phyloP scores from a whole-genome alignment of 306 rosid genomes.

The Alnus glutinosa region DNA sequence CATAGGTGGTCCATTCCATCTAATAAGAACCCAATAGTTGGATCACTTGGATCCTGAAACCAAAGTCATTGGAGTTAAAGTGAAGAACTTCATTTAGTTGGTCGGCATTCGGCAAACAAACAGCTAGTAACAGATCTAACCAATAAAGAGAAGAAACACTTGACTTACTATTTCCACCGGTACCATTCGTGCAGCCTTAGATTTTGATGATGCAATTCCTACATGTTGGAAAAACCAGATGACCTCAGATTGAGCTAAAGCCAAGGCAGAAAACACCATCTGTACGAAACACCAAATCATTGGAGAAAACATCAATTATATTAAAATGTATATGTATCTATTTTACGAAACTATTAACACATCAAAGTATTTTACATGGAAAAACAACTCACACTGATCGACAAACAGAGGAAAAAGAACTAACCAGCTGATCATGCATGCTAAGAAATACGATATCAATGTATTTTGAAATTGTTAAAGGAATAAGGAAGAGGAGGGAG shows the following conservation, averaged over 20 bases:
- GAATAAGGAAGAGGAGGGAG: no score
- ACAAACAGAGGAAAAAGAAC: background rate
- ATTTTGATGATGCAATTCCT: constrained; percentile 86
- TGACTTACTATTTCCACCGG: constrained; percentile 83
- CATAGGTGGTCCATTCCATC: constrained; percentile 96
- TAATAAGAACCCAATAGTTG: constrained; percentile 88
- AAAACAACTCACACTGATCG: background rate
- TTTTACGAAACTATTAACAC: background rate
- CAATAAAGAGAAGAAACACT: constrained; percentile 22
- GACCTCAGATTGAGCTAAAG: constrained; percentile 96
- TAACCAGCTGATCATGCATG: background rate
- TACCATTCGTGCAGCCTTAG: constrained; percentile 67
- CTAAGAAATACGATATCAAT: background rate
- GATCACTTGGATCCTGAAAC: constrained; percentile 93
- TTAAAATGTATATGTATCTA: background rate
- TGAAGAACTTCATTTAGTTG: constrained; percentile 33
- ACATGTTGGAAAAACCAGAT: constrained; percentile 94
- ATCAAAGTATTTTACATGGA: background rate
- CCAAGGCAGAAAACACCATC: constrained; percentile 99
- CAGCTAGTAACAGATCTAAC: constrained; percentile 14
- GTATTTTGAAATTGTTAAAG: no score
- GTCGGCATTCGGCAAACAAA: constrained; percentile 22
- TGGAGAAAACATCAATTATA: constrained; percentile 21
- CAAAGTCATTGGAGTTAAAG: constrained; percentile 25
- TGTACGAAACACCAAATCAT: constrained; percentile 43